Percentiles rank a stretch among this genome's conserved stretches.
Conservation (phyloP, 306 rosid species). For the Hippophae rhamnoides region DNA sequence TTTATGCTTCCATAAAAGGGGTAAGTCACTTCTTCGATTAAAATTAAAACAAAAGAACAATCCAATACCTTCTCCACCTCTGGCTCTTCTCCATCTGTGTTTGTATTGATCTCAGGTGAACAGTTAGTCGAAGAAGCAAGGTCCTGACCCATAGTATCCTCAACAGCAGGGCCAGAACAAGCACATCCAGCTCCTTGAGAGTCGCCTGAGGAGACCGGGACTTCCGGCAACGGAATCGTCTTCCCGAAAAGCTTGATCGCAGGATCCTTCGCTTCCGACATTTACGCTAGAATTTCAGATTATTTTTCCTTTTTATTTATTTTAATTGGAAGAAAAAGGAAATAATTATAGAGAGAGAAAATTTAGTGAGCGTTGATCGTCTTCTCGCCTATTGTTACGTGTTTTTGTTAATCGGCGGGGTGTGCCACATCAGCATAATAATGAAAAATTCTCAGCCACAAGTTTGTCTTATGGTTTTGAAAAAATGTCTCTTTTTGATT, state of each 20-base stretch:
- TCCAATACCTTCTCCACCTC: slow-evolving; percentile 25
- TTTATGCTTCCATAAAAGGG: slow-evolving; percentile 10
- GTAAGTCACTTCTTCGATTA: neutral
- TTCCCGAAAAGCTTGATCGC: slow-evolving; percentile 60
- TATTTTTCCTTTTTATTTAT: neutral
- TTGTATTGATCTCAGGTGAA: slow-evolving; percentile 17
- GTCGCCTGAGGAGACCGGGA: neutral
- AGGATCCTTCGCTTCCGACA: slow-evolving; percentile 52
- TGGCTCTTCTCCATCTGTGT: slow-evolving; percentile 24
- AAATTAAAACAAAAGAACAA: neutral
- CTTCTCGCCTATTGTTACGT: neutral
- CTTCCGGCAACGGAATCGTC: slow-evolving; percentile 40
- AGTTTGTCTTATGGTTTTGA: slow-evolving; percentile 31
- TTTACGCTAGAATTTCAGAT: slow-evolving; percentile 11
- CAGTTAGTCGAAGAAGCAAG: slow-evolving; percentile 21
- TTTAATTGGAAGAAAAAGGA: neutral
- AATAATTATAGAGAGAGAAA: slow-evolving; percentile 7
- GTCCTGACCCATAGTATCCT: slow-evolving; percentile 19
- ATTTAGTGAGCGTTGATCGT: slow-evolving; percentile 1
- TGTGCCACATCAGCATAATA: slow-evolving; percentile 27
- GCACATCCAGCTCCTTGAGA: slow-evolving; percentile 16
- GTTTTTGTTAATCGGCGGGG: slow-evolving; percentile 9
- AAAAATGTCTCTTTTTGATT: neutral
- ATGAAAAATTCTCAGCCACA: slow-evolving; percentile 39
- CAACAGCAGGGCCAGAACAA: slow-evolving; percentile 4